Evolutionary conservation across 805 yeast species (phyloP), one percentile per base, ranked within the genome.

Genomic region (Lipomyces spencermartinsiae): DNA sequence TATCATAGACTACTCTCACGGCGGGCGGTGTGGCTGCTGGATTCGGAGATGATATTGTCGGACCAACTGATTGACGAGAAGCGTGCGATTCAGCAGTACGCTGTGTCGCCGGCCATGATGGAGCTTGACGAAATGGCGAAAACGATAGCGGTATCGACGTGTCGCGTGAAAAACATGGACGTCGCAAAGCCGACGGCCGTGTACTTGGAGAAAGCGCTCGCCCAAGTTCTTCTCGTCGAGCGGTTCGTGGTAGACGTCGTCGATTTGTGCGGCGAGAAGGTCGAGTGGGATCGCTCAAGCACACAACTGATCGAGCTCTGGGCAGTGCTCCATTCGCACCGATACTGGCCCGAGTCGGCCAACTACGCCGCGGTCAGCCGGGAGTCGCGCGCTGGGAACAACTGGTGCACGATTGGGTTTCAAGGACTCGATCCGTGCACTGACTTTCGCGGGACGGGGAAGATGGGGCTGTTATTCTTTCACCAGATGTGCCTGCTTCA

Each of bases 371-470:
- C 64, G 19, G 53, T 66, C 1, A 60, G 63, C 10, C 60, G 62
- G n/a, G 66, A 65, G 25, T 65, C 70, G 8, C 68, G 69, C n/a
- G 73, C 62, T n/a, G 72, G 69, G 4, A 33, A 37, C n/a, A 69
- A 78, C 63, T 80, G 81, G 81, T 78, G 75, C 25, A 69, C 73
- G 2, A 71, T 80, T 7, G 83, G 83, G 5, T 80, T 80, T 71
- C 83, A 80, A 63, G 80, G 81, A 0, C 29, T 69, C 19, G 78
- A 79, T 64, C 83, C 83, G 4, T 65, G 75, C 2, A 75, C 77
- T 0, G 83, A 80, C 65, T 77, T 80, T 61, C 73, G 83, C 12
- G 79, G 79, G 2, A 62, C 71, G 5, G 75, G 75, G 2, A 29
- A 56, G 31, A 64, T 73, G n/a, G 75, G 75, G 1, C 51, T 73